A percentile compares a stretch with the other conserved stretches of the same genome.
phyloP scores from a whole-genome alignment of 768 basidiomycete species.

The Lactifluus rugatus region DNA sequence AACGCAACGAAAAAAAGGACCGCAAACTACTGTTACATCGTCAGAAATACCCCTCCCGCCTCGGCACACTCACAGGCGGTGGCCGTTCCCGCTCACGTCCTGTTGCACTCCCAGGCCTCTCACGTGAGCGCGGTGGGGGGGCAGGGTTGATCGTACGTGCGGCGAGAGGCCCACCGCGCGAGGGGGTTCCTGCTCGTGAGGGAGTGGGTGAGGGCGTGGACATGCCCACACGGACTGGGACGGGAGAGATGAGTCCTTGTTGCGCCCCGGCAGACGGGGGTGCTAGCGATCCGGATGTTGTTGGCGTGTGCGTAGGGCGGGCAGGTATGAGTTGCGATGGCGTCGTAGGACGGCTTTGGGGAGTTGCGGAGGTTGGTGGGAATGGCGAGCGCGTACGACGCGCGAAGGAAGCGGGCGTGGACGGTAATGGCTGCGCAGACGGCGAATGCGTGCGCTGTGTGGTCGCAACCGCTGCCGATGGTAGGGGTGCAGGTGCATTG shows the following conservation, averaged over 20 bases:
- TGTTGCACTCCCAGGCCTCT: slow-evolving; percentile 50
- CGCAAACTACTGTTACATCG: background rate
- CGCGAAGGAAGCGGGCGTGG: background rate
- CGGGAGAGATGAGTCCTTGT: background rate
- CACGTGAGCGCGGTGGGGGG: slow-evolving; percentile 55
- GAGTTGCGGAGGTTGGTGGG: slow-evolving; percentile 2
- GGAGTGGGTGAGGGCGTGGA: background rate
- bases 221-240: slow-evolving; percentile 1
- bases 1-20: background rate
- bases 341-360: slow-evolving; percentile 6
- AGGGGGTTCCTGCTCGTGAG: background rate
- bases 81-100: slow-evolving; percentile 31
- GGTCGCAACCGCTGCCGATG: background rate
- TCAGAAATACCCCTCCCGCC: slow-evolving; percentile 57
- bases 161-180: background rate
- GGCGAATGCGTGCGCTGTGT: background rate
- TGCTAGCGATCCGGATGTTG: background rate
- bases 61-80: slow-evolving; percentile 43
- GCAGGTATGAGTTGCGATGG: background rate
- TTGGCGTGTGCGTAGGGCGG: background rate
- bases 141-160: slow-evolving; percentile 32
- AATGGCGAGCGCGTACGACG: slow-evolving; percentile 7
- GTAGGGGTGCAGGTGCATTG: background rate
- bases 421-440: background rate
- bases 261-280: background rate